Evolutionary conservation across 148 eudicot species (phyloP).

Genomic region (Vaccinium vitisidaea): DNA sequence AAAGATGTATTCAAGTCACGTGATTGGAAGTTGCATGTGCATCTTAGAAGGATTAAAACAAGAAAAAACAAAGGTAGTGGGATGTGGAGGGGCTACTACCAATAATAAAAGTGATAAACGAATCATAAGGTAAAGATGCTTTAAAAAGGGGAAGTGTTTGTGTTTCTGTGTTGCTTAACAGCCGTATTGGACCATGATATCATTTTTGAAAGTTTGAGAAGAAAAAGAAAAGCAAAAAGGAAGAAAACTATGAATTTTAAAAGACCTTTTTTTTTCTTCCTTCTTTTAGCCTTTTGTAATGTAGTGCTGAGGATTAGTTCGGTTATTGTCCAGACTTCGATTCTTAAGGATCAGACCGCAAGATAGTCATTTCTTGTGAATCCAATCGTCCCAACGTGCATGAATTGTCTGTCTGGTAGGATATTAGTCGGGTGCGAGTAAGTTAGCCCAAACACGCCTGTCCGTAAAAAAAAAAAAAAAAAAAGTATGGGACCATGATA

Average conservation of each 20-base stretch:
- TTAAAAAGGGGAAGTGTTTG: slow-evolving; percentile 19
- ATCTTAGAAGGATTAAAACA: slow-evolving; percentile 17
- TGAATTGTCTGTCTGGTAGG: no score
- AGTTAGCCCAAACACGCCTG: no score
- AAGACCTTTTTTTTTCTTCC: slow-evolving; percentile 20
- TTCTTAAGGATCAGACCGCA: no score
- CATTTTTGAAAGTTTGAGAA: slow-evolving; percentile 33
- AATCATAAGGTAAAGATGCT: slow-evolving; percentile 34
- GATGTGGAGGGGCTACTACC: background rate
- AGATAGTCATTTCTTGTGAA: no score
- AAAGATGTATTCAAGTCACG: slow-evolving; percentile 22
- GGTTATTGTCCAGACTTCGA: no score
- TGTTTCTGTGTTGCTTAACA: slow-evolving; percentile 31
- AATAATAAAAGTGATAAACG: slow-evolving; percentile 15
- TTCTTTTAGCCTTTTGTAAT: slow-evolving; percentile 28
- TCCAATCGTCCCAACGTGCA: no score
- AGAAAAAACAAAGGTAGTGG: background rate
- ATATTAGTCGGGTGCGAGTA: no score
- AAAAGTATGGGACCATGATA: slow-evolving; percentile 16
- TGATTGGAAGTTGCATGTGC: slow-evolving; percentile 34
- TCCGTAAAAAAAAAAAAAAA: no score
- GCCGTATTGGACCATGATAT: slow-evolving; percentile 28
- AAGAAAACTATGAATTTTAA: slow-evolving; percentile 1
- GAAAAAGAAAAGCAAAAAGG: slow-evolving; percentile 13
- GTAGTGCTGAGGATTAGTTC: no score